phyloP scores from a whole-genome alignment of 495 filamentous ascomycete genomes.

The Aspergillus mulundensis region DNA sequence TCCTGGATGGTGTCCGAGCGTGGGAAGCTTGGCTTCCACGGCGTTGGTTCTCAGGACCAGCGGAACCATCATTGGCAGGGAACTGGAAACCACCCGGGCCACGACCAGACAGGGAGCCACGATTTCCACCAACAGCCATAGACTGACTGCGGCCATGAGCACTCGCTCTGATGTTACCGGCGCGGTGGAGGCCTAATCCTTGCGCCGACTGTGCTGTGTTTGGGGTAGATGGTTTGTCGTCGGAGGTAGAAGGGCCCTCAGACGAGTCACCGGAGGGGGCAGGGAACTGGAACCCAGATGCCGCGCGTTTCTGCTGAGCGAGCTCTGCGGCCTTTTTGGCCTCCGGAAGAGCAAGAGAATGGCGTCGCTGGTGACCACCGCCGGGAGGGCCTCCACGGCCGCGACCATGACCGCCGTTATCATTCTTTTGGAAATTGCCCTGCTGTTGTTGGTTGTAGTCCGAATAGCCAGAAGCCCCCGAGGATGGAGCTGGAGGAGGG shows the following conservation, averaged over 20 bases:
- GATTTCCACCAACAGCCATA: conserved; percentile 60
- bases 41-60: conserved; percentile 61
- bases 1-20: conserved; percentile 75
- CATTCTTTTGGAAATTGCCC: conserved; percentile 55
- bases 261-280: conserved; percentile 58
- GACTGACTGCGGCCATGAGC: conserved; percentile 65
- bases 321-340: conserved; percentile 97
- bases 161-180: conserved; percentile 49
- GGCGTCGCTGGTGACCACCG: conserved; percentile 85
- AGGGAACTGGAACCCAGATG: conserved; percentile 92
- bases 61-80: conserved; percentile 56
- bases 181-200: conserved; percentile 42
- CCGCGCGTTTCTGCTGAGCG: conserved; percentile 93
- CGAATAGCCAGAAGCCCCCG: conserved; percentile 85
- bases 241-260: conserved; percentile 37
- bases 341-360: conserved; percentile 91
- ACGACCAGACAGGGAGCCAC: conserved; percentile 51
- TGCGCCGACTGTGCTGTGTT: conserved; percentile 34
- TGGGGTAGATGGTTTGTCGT: conserved; percentile 34
- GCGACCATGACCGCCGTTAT: conserved; percentile 67
- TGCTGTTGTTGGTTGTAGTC: conserved; percentile 64
- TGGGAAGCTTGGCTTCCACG: conserved; percentile 67
- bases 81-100: conserved; percentile 69
- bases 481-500: conserved; percentile 88
- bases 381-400: conserved; percentile 71